A percentile compares a stretch with the other conserved stretches of the same genome.
These are phyloP conservation scores for Eucalyptus viminalis DNA, from an alignment of 345 rosid genomes.

Conservation along the genomic window DNA sequence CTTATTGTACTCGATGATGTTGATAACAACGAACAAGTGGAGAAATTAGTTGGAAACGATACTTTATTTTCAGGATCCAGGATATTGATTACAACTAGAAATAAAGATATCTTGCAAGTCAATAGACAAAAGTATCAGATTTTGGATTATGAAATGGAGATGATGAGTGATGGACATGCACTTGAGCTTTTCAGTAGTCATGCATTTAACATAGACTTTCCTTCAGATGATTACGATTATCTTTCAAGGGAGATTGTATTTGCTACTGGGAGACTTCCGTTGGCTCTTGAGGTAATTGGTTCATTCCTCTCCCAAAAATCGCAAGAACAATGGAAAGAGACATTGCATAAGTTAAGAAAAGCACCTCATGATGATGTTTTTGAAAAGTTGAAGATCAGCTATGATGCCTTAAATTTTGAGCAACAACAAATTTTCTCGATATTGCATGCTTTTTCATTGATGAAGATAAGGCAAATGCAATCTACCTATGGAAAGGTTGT, in stretches of 20 bases:
- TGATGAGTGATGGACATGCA: fast-evolving
- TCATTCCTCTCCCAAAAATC: fast-evolving
- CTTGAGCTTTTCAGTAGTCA: no score
- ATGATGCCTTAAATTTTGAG: background rate
- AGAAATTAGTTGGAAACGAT: background rate
- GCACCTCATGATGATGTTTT: background rate
- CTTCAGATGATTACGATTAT: fast-evolving
- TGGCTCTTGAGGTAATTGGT: no score
- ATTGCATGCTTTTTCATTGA: background rate
- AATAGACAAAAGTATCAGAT: background rate
- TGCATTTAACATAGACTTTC: no score
- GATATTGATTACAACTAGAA: background rate
- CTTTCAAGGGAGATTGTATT: no score
- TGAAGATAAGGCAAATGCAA: background rate
- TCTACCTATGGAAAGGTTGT: background rate
- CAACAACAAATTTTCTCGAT: background rate
- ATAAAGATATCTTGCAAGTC: background rate
- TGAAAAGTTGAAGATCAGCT: background rate
- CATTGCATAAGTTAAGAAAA: no score
- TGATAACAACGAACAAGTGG: background rate
- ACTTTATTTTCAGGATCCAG: background rate
- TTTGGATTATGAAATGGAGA: no score
- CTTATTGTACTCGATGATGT: background rate
- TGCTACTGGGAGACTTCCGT: no score
- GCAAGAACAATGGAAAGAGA: no score